These are phyloP conservation scores for Cyclanthera cordifolia DNA, from an alignment of 306 rosid species.

Conservation along the genomic window DNA sequence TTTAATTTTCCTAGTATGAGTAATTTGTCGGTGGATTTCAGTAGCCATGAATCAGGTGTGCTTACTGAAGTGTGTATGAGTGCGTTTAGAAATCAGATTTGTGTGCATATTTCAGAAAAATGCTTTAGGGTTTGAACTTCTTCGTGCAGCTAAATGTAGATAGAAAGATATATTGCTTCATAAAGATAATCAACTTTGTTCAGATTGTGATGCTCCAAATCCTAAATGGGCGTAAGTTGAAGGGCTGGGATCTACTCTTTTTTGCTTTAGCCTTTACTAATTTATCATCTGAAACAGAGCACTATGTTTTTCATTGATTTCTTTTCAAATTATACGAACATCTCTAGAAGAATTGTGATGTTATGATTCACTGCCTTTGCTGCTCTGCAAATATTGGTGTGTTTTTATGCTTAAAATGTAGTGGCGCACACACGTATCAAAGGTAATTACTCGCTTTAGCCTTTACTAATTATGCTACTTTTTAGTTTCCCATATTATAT, in stretches of 20 bases:
- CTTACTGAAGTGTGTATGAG: not conserved
- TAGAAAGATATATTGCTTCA: constrained; percentile 61
- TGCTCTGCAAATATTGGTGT: constrained; percentile 97
- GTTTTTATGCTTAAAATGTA: constrained; percentile 88
- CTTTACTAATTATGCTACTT: not conserved
- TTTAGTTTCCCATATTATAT: not conserved
- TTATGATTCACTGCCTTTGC: constrained; percentile 22
- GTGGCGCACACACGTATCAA: constrained; percentile 87
- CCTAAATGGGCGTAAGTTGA: constrained; percentile 98
- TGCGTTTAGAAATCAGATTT: not conserved
- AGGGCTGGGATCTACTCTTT: not conserved
- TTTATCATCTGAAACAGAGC: not conserved
- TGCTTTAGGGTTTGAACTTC: constrained; percentile 14
- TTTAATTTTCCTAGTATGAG: no score
- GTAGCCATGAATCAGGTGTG: no score
- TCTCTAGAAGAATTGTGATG: not conserved
- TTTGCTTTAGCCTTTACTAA: not conserved
- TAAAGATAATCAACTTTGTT: constrained; percentile 67
- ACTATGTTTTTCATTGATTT: not conserved
- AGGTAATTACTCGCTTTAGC: constrained; percentile 38
- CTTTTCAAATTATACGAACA: not conserved
- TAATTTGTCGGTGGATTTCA: no score
- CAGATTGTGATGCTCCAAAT: constrained; percentile 90
- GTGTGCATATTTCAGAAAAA: not conserved
- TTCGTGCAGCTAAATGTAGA: constrained; percentile 67